A percentile compares a stretch with the other conserved stretches of the same genome.
Evolutionary conservation across 2,329 filamentous ascomycete genomes (phyloP).

Genomic region (Lasiodiplodia citricola): DNA sequence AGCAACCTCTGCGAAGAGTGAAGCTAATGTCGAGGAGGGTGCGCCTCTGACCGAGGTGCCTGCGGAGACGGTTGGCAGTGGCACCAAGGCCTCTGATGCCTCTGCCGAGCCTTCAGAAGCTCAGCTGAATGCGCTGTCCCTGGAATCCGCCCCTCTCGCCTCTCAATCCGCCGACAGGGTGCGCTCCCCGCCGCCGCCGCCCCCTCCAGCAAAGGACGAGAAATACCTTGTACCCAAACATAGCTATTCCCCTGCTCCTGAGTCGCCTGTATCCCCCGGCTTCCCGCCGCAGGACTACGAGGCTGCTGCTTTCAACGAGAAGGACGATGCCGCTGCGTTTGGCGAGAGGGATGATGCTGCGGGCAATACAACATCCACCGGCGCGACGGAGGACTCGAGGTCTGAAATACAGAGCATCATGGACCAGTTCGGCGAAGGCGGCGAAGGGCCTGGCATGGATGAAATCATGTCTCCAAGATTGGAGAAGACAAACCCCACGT

Average conservation of each 20-base stretch:
- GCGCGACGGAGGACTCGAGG: conserved; percentile 66
- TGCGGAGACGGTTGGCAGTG: background rate
- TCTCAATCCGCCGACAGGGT: conserved; percentile 4
- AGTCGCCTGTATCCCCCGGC: conserved; percentile 2
- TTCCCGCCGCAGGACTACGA: conserved; percentile 21
- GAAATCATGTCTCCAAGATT: conserved; percentile 92
- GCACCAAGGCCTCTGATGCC: background rate
- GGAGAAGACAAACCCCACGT: conserved; percentile 79
- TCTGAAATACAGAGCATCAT: conserved; percentile 97
- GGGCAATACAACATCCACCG: conserved; percentile 52
- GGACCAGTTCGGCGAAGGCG: conserved; percentile 86
- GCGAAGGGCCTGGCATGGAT: conserved; percentile 72
- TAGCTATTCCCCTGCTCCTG: background rate
- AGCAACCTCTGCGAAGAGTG: background rate
- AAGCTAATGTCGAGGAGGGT: background rate
- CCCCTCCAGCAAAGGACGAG: conserved; percentile 22
- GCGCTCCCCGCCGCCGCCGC: conserved; percentile 15
- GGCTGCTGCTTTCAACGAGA: conserved; percentile 32
- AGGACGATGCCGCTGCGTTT: conserved; percentile 32
- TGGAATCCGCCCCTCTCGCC: background rate
- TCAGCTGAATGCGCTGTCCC: background rate
- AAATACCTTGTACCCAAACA: conserved; percentile 12
- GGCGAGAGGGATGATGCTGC: conserved; percentile 33
- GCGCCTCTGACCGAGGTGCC: conserved; percentile 26
- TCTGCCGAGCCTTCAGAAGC: background rate